Evolutionary conservation across 306 rosid genomes (phyloP), one percentile per base, ranked within the genome.

Genomic region (Prunus armeniaca): DNA sequence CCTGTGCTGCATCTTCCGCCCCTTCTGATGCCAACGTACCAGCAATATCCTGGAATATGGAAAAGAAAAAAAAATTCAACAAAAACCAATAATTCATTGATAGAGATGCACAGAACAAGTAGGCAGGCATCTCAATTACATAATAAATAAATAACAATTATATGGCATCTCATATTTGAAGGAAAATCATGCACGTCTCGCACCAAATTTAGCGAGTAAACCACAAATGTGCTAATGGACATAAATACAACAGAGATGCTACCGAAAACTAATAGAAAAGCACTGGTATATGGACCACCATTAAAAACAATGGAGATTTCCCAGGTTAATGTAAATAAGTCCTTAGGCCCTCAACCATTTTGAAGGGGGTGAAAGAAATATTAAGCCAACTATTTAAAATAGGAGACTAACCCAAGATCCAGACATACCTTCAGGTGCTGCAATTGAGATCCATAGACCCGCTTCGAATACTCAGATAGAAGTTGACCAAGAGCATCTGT

Each of bases 401-500:
- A 62, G 67, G 49, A 28, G 45, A 67, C 57, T 58, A 58, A 67
- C 54, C 52, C 17, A 72, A 67, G 41, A 72, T 27, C 12, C 49
- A 63, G 30, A 66, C 43, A 73, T 82, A 95, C 98, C 97, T 92
- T 95, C 90, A 95, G 85, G 86, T 95, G 98, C 82, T 90, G 97
- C 86, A 95, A 87, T 81, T 95, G 98, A 83, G 96, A 92, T 73
- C 92, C 80, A 84, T 87, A 95, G 77, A 92, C 97, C 58, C 93
- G 92, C 79, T 95, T 95, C 3, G 97, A 89, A 87, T 95, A 92
- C 83, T 89, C 93, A 50, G 88, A 89, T 69, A 95, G 83, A 82
- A 95, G 92, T 88, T 92, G 96, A 75, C 98, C 98, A 79, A 92
- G 95, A 70, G 98, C 98, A 86, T 95, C 98, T 19, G 98, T 92